These are phyloP conservation scores for Pyrus communis DNA, from an alignment of 306 rosid genomes.

Conservation along the genomic window DNA sequence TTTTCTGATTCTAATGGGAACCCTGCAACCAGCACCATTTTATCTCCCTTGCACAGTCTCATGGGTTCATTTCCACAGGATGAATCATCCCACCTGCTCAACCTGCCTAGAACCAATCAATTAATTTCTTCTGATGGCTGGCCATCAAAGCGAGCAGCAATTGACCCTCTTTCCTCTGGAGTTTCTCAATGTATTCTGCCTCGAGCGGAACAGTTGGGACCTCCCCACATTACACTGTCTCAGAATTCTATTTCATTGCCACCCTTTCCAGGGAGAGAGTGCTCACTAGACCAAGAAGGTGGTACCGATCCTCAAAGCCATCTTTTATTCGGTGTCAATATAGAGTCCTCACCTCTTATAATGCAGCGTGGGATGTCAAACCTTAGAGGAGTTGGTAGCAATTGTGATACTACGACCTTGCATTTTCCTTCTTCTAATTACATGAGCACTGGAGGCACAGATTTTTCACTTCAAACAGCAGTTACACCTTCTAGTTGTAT, in stretches of 20 bases:
- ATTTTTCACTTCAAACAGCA: constrained; percentile 54
- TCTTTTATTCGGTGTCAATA: constrained; percentile 88
- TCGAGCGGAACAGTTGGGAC: constrained; percentile 67
- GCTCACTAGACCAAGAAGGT: constrained; percentile 77
- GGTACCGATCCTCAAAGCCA: constrained; percentile 69
- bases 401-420: constrained; percentile 40
- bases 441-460: constrained; percentile 47
- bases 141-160: constrained; percentile 81
- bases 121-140: constrained; percentile 57
- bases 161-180: constrained; percentile 77
- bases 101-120: constrained; percentile 48
- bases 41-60: constrained; percentile 77
- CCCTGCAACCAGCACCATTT: constrained; percentile 40
- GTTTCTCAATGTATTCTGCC: constrained; percentile 59
- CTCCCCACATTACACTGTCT: constrained; percentile 43
- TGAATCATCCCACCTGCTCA: constrained; percentile 61
- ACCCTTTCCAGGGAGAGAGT: constrained; percentile 95
- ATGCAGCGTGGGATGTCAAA: constrained; percentile 72
- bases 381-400: constrained; percentile 56
- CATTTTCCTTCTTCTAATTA: constrained; percentile 62
- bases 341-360: constrained; percentile 76
- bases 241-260: constrained; percentile 64
- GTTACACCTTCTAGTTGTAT: constrained; percentile 52
- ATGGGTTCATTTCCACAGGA: constrained; percentile 75
- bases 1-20: constrained; percentile 75